Evolutionary conservation across 441 rosid species (phyloP), one percentile per base, ranked within the genome.

Genomic region (Mallotus japonicus): DNA sequence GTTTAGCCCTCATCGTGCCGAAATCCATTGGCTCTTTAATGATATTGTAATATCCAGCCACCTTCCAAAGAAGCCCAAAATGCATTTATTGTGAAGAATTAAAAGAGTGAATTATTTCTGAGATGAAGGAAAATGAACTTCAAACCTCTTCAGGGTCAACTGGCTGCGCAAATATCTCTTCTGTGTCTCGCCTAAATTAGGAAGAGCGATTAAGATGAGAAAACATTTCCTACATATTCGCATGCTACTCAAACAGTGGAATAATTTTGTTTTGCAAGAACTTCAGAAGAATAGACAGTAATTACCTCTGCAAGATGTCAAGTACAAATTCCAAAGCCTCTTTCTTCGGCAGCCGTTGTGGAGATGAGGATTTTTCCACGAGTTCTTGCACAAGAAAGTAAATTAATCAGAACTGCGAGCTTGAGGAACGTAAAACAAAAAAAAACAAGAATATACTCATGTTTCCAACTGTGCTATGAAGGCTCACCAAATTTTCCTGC

Each of bases 1-100:
- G 87, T 79, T 87, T 85, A 63, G 79, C 78, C 50, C 78, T 72
- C 75, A 85, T 79, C 0, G 86, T 82, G 64, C 84, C 79, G 62
- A 87, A 85, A 82, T 87, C 90, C 90, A 87, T 82, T 8, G 93
- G 85, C 70, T 85, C 85, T 62, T 84, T 76, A 63, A 88, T 79
- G 65, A 80, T 67, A 16, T 65, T 73, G 69, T 80, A 80, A 71
- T 87, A 84, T 58, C 65, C 78, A 56, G 55, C 74, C 37, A 87
- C 90, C 90, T 88, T 75, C 19, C 69, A 66, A 64, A 74, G 53
- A 78, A 68, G 62, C 15, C 73, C 49, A n/a, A 22, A 57, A 73
- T 44, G 64, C 24, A 16, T 50, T 63, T 16, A 62, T 22, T 2
- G 44, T 28, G 37, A 46, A 60, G 10, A 46, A 71, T 7, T 15